phyloP scores from a whole-genome alignment of 1,284 basidiomycete species.

The Porodaedalea pini region DNA sequence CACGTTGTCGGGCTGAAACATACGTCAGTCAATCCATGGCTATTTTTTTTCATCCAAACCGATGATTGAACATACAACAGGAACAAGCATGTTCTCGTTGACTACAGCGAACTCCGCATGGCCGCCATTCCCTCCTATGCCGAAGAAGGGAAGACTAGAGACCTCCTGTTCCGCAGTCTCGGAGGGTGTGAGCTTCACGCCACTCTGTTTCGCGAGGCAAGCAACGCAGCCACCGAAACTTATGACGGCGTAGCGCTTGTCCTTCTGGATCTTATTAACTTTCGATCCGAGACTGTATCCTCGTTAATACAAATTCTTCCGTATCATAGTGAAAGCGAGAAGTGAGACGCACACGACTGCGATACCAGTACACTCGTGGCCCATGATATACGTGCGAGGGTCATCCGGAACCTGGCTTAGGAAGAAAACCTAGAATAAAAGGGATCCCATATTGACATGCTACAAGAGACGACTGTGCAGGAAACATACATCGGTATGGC shows the following conservation, averaged over 20 bases:
- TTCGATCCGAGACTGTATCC: not conserved
- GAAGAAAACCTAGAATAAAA: constrained; percentile 11
- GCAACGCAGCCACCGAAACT: constrained; percentile 1
- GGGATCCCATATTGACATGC: not conserved
- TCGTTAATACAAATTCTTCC: not conserved
- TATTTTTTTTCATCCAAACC: not conserved
- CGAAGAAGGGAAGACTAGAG: not conserved
- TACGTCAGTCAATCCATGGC: not conserved
- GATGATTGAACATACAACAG: constrained; percentile 1
- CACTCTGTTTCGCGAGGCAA: not conserved
- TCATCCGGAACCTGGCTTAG: constrained; percentile 24
- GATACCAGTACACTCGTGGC: constrained; percentile 29
- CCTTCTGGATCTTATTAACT: not conserved
- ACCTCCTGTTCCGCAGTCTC: not conserved
- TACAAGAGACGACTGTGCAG: not conserved
- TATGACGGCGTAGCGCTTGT: not conserved
- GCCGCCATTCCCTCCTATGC: constrained; percentile 5
- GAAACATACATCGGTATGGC: constrained; percentile 27
- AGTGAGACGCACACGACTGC: constrained; percentile 23
- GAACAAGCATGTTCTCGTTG: not conserved
- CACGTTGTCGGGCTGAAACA: constrained; percentile 24
- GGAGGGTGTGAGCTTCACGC: not conserved
- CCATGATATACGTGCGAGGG: constrained; percentile 27
- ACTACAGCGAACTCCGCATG: constrained; percentile 10
- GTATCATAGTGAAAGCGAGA: not conserved